Base-by-base conservation (phyloP, 2,329 filamentous ascomycete genomes). In the Balansia obtecta region DNA sequence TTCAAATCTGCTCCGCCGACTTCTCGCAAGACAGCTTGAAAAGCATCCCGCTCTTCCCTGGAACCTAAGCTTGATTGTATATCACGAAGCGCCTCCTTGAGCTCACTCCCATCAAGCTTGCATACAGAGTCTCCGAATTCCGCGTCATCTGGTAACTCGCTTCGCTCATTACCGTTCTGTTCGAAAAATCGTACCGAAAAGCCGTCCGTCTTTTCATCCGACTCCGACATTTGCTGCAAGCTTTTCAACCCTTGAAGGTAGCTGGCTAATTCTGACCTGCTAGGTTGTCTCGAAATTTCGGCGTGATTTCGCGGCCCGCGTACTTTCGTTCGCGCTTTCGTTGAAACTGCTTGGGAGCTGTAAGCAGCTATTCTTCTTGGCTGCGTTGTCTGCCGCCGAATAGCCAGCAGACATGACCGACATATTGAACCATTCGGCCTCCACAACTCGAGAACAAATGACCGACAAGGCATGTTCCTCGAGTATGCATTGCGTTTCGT, bases 161-260 rank as follows among this genome's bases (percentile, higher is more conserved):
- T 66, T 12, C 72, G 56, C 8, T 58, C 56, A 32, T 61, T 55
- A 3, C 65, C 63, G 13, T 67, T 66, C 57, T 77, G 70, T 50
- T 79, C 73, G 53, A 75, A 79, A 57, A 68, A 76, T 9, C 69
- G 67, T 11, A 76, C 65, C 2, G 64, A 61, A 37, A 63, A 65
- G 15, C 59, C 53, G 6, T 54, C 49, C n/a, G 47, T 52, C 1
- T 48, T 38, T 7, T 58, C 45, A 9, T 60, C 48, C 11, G 53
- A 46, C 12, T 57, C 55, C 11, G 54, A 54, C 1, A 56, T 45
- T 20, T 53, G 53, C 27, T 57, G 57, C 27, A 66, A 50, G 3
- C 58, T 57, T 39, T 57, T 55, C 13, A 65, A 57, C 4, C 58
- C 57, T 18, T 65, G 58, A 6, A 63, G 40, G 22, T 65, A 61